Evolutionary conservation across 495 filamentous ascomycete species (phyloP), one percentile per base, ranked within the genome.

Genomic region (Aspergillus baeticus): DNA sequence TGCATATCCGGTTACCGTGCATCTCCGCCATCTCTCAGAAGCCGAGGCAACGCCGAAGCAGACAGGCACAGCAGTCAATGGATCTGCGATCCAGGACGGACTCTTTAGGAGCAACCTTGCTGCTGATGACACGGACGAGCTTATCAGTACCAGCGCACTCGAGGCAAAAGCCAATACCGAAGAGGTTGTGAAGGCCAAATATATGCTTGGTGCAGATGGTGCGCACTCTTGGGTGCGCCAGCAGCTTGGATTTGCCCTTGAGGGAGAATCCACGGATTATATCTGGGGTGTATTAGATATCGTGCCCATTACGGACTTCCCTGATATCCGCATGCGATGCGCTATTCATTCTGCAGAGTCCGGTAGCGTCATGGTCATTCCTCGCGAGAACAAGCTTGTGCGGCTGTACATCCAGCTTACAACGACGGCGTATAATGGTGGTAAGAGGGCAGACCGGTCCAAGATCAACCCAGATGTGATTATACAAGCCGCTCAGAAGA

Each of bases 391-490:
- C 57, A 82, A 80, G 60, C 70, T 87, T 2, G 82, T 87, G 14
- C 80, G 87, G n/a, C 61, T 91, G 1, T 91, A 90, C 57, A 84
- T 88, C 39, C 85, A 88, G 57, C 51, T 76, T 89, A 15, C 83
- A 78, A 38, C 56, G 60, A 39, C 37, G 5, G 56, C 60, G 29
- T 59, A 68, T 34, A 51, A 47, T 2, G 45, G 41, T 5, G 13
- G 54, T 5, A 49, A 48, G 18, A 53, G 69, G 17, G 66, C 77
- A 38, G 76, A 83, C 59, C 69, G 81, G 45, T 81, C 78, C 3
- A 78, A 79, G 48, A 84, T 89, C 43, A 87, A 80, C 0, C 77
- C 80, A 0, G 76, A 82, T 1, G 65, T 76, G 22, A 87, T 89
- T 54, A 68, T 86, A 33, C 61, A 75, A 39, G 79, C 83, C 0